These are phyloP conservation scores for Russula lepida DNA, from an alignment of 768 basidiomycete genomes.

Conservation along the genomic window DNA sequence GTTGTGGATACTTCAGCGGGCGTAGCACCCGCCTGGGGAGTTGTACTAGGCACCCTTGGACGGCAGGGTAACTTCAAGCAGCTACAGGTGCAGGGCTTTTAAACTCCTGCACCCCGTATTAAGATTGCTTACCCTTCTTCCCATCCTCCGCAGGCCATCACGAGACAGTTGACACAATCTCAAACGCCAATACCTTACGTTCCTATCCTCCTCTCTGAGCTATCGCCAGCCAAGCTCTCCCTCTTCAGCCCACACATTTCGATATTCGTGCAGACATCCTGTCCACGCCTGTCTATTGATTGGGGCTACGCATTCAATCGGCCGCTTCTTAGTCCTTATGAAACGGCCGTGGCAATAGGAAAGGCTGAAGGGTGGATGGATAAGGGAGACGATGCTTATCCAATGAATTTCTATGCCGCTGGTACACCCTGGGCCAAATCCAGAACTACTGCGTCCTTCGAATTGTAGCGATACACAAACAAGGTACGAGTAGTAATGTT, in stretches of 20 bases:
- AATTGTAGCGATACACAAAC: constrained; percentile 6
- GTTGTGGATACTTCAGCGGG: constrained; percentile 19
- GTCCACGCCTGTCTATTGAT: constrained; percentile 93
- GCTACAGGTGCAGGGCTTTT: constrained; percentile 45
- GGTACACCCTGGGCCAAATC: constrained; percentile 71
- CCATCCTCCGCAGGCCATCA: constrained; percentile 48
- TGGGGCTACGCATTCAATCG: constrained; percentile 96
- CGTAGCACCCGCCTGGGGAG: constrained; percentile 59
- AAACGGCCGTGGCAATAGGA: constrained; percentile 80
- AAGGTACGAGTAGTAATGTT: not conserved
- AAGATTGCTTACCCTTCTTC: not conserved
- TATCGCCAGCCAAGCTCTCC: constrained; percentile 90
- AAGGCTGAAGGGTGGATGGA: constrained; percentile 58
- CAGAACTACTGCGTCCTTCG: constrained; percentile 33
- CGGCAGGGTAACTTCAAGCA: constrained; percentile 91
- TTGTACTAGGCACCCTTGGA: constrained; percentile 89
- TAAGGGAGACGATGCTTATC: constrained; percentile 48
- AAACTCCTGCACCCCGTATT: not conserved
- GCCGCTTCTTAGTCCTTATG: constrained; percentile 89
- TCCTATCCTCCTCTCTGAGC: constrained; percentile 88
- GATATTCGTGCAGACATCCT: constrained; percentile 92
- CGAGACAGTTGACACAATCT: constrained; percentile 53
- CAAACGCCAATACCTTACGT: constrained; percentile 61
- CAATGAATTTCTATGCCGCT: constrained; percentile 94
- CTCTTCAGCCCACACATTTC: constrained; percentile 76